Base-by-base conservation (phyloP, 2,329 filamentous ascomycete genomes). In the Aaosphaeria arxii region DNA sequence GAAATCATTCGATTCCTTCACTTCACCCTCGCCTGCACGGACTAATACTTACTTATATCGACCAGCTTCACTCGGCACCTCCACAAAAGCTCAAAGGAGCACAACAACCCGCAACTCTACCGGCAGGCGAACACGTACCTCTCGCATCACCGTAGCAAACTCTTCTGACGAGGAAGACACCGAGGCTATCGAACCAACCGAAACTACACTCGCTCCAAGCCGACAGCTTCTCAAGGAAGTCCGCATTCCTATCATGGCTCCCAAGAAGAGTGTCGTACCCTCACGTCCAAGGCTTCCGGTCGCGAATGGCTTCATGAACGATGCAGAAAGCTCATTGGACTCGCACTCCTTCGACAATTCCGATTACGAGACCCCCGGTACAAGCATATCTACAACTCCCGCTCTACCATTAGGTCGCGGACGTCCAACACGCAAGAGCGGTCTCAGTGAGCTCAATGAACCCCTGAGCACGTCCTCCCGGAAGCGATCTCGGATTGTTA, bases 291-390 rank as follows among this genome's bases (percentile, higher is more conserved):
- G n/a, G 33, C 47, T 51, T 6, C 32, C 55, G 24, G 48, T 45
- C 17, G 42, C 44, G 11, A 57, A 45, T 38, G 47, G 43, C 39
- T 50, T 50, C 41, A 51, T 48, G 45, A 40, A 43, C 2, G 58
- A 53, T 5, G 52, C 55, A 24, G 61, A 61, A 4, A 65, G 56
- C 51, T 66, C 66, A 3, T 54, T 59, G 7, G 58, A 50, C 13
- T 66, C 66, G 5, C 59, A 61, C n/a, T 69, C 66, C 4, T 47
- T 67, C 11, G 67, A 70, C 7, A 61, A 62, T 5, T 78, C 74
- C 35, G 79, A 76, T 13, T 80, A 78, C 57, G 83, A 82, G 49
- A 87, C 85, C 4, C 83, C 84, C 4, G 79, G 74, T 35, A 87
- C 85, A 17, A 85, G 81, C 64, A 74, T 77, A 46, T 71, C 74